Percentiles rank a stretch among this genome's conserved stretches.
These are phyloP conservation scores for Heracleum sosnowskyi DNA, from an alignment of 129 eudicot species.

Conservation along the genomic window DNA sequence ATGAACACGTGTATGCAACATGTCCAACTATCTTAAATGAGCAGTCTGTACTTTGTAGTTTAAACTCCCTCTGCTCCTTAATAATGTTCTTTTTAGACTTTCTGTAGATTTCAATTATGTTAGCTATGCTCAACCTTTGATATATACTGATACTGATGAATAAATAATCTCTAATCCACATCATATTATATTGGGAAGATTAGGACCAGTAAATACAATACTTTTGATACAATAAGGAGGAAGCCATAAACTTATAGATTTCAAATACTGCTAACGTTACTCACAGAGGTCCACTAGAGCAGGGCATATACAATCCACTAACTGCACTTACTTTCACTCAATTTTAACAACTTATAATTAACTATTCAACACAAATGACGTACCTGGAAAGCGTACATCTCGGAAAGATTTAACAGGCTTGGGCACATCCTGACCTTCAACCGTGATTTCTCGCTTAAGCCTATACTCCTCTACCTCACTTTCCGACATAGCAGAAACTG, in stretches of 20 bases:
- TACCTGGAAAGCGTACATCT: slow-evolving; percentile 97
- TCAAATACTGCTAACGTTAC: background rate
- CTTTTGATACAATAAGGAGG: background rate
- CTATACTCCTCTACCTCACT: slow-evolving; percentile 82
- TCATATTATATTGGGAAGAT: background rate
- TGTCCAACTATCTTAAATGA: background rate
- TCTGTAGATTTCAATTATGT: background rate
- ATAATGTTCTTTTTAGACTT: background rate
- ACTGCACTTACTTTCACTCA: background rate
- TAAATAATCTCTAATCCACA: background rate
- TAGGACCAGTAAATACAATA: background rate
- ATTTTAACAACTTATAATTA: background rate
- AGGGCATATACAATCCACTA: background rate
- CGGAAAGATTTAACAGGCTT: slow-evolving; percentile 69
- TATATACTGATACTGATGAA: background rate
- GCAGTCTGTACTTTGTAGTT: background rate
- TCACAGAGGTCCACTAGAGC: background rate
- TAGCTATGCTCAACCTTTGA: background rate
- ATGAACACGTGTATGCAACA: background rate
- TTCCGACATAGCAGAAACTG: slow-evolving; percentile 75
- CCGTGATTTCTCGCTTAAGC: slow-evolving; percentile 70
- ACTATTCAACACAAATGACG: background rate
- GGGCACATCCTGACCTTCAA: slow-evolving; percentile 96
- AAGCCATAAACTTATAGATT: background rate
- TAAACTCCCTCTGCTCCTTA: background rate